Percentiles rank a stretch among this genome's conserved stretches.
Evolutionary conservation across 352 stramenopile genomes (phyloP).

Genomic region (Blastocystis sp.): DNA sequence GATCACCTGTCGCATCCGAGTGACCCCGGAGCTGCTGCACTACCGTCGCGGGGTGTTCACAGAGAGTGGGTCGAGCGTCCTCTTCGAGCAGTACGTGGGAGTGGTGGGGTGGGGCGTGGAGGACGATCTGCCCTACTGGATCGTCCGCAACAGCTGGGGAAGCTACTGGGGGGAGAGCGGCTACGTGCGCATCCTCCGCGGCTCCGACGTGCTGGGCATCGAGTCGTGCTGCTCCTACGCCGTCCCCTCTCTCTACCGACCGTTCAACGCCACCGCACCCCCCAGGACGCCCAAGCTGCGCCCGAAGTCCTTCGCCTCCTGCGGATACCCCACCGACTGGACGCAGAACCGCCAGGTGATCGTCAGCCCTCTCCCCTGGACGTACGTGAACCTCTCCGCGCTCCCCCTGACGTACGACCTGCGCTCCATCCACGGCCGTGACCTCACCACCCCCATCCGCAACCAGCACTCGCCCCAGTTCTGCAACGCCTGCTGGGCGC

Average conservation of each 20-base stretch:
- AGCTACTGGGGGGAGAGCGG: constrained; percentile 83
- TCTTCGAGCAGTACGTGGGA: constrained; percentile 82
- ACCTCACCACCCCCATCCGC: constrained; percentile 88
- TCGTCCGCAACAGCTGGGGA: constrained; percentile 84
- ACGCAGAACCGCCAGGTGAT: neutral
- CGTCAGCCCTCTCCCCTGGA: constrained; percentile 70
- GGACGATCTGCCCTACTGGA: constrained; percentile 72
- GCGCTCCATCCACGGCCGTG: constrained; percentile 81
- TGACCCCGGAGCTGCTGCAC: constrained; percentile 68
- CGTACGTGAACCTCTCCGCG: constrained; percentile 73
- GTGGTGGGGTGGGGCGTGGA: constrained; percentile 75
- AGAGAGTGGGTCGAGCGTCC: constrained; percentile 71
- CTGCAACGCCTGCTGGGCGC: constrained; percentile 80
- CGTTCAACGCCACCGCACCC: neutral
- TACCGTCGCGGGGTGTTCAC: constrained; percentile 88
- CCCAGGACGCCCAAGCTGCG: neutral
- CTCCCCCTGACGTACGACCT: constrained; percentile 80
- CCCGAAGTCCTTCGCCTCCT: constrained; percentile 72
- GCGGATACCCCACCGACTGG: constrained; percentile 76
- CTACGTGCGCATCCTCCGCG: constrained; percentile 81
- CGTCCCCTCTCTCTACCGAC: neutral
- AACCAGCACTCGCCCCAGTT: constrained; percentile 94
- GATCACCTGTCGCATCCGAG: constrained; percentile 77
- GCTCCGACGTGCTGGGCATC: constrained; percentile 82
- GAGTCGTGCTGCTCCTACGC: constrained; percentile 83